Conservation (phyloP, 192 early-diverging fungal genomes). For the Gonapodya sp. region DNA sequence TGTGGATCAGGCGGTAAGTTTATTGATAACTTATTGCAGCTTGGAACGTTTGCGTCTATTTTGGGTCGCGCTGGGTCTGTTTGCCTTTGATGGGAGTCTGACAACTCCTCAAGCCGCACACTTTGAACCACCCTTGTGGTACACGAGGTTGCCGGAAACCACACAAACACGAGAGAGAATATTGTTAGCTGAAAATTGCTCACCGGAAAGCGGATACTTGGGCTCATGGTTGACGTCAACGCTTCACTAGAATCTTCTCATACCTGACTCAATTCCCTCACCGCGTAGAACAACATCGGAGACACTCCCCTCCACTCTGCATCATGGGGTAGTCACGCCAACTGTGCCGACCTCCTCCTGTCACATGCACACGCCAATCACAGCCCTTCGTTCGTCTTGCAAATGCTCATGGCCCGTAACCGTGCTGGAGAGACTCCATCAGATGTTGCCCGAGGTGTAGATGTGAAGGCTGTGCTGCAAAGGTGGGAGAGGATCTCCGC, state of each 20-base stretch:
- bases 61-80: too few relatives aligned
- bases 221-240: neutral
- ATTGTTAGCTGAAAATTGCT: too few relatives aligned
- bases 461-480: neutral
- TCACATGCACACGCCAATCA: slow-evolving; percentile 6
- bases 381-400: neutral
- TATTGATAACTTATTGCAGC: neutral
- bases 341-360: slow-evolving; percentile 13
- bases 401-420: slow-evolving; percentile 7
- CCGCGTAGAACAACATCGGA: slow-evolving; percentile 14
- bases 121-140: too few relatives aligned
- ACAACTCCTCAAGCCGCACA: too few relatives aligned
- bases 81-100: too few relatives aligned
- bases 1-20: slow-evolving; percentile 14
- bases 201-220: too few relatives aligned
- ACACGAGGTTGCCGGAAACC: too few relatives aligned
- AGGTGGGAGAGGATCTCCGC: neutral
- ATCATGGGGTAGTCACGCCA: slow-evolving; percentile 13
- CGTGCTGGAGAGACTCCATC: neutral
- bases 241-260: neutral
- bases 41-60: too few relatives aligned
- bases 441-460: neutral
- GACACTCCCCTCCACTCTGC: slow-evolving; percentile 16
- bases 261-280: neutral
- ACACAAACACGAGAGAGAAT: too few relatives aligned